Evolutionary conservation across 169 alveolate species (phyloP).

Genomic region (Babesia divergens): DNA sequence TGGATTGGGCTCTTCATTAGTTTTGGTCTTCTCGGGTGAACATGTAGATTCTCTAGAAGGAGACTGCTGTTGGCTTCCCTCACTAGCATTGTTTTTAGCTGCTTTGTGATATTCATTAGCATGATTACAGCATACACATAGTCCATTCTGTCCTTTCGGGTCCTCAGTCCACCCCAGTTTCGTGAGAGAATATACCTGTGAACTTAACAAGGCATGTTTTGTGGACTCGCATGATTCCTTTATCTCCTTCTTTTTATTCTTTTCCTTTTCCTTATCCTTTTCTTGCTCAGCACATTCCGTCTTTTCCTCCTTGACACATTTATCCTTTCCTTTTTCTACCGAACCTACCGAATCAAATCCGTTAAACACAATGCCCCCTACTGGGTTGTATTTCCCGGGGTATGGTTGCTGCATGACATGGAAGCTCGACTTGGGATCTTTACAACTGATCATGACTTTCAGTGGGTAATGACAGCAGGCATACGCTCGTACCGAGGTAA

Average conservation of each 20-base stretch:
- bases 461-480: slow-evolving; percentile 55
- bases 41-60: neutral
- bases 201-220: neutral
- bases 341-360: neutral
- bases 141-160: neutral
- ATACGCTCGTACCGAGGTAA: neutral
- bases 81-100: neutral
- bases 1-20: neutral
- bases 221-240: neutral
- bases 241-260: neutral
- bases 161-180: neutral
- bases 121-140: neutral
- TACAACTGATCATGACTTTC: slow-evolving; percentile 23
- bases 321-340: neutral
- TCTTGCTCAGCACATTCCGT: neutral
- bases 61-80: neutral
- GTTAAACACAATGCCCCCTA: slow-evolving; percentile 21
- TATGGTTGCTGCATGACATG: slow-evolving; percentile 40
- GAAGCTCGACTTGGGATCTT: slow-evolving; percentile 14
- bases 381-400: slow-evolving; percentile 24
- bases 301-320: neutral
- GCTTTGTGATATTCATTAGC: neutral
- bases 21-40: neutral
- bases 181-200: neutral
- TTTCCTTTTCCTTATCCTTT: neutral